Conservation (phyloP, 2,329 filamentous ascomycete genomes). For the Fusarium bulbicola region DNA sequence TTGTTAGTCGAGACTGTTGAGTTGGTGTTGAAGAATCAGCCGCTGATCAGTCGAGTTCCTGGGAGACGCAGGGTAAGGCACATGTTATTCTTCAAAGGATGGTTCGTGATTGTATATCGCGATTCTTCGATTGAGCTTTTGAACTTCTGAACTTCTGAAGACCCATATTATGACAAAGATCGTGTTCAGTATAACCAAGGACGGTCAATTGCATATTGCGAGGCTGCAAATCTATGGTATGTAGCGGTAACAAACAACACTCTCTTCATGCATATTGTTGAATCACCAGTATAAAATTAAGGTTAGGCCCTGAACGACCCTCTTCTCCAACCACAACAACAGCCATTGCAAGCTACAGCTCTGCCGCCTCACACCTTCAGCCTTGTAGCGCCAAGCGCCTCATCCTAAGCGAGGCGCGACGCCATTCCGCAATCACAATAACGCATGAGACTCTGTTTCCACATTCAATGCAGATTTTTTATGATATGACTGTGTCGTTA, state of each 20-base stretch:
- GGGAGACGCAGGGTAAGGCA: no score
- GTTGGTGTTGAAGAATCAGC: not conserved
- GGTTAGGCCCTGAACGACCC: slow-evolving; percentile 13
- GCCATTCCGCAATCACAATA: not conserved
- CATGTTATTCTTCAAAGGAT: no score
- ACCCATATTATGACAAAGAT: not conserved
- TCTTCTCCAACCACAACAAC: not conserved
- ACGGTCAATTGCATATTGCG: not conserved
- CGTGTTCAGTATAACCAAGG: no score
- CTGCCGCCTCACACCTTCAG: not conserved
- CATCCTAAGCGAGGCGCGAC: not conserved
- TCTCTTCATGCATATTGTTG: not conserved
- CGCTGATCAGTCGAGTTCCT: not conserved
- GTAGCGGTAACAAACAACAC: not conserved
- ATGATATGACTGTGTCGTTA: not conserved
- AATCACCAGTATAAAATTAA: slow-evolving; percentile 13
- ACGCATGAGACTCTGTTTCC: not conserved
- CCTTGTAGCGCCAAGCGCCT: slow-evolving; percentile 2
- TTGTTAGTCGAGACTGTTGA: not conserved
- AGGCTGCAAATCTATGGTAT: not conserved
- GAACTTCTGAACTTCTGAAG: no score
- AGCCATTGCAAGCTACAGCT: not conserved
- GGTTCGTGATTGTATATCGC: no score
- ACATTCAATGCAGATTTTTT: not conserved
- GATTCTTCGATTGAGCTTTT: not conserved